Conservation (phyloP, 495 filamentous ascomycete species). For the Tuber melanosporum region DNA sequence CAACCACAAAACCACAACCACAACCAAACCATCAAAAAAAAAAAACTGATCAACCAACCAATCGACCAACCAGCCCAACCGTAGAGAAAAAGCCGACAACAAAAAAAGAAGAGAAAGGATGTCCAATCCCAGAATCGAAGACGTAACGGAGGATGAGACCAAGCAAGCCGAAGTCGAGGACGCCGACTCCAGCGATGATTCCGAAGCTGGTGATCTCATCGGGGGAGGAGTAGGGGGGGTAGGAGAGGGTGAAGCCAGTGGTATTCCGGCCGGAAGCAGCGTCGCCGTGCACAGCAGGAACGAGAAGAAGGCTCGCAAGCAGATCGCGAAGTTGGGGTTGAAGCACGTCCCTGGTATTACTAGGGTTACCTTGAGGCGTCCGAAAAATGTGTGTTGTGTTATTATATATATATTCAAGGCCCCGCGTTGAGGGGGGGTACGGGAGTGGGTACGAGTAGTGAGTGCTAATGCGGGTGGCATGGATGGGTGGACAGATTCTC, state of each 20-base stretch:
- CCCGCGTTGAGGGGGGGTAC: neutral
- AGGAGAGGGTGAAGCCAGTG: slow-evolving; percentile 55
- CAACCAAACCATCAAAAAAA: neutral
- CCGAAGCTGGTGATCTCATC: slow-evolving; percentile 52
- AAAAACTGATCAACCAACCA: no score
- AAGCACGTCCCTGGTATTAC: slow-evolving; percentile 96
- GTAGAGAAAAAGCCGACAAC: neutral
- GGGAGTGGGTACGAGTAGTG: neutral
- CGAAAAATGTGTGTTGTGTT: slow-evolving; percentile 79
- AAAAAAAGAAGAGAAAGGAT: slow-evolving; percentile 49
- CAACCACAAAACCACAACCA: neutral
- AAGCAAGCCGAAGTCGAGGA: slow-evolving; percentile 77
- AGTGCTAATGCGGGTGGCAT: neutral
- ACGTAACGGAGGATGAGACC: slow-evolving; percentile 84
- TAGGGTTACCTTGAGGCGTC: slow-evolving; percentile 89
- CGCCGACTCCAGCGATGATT: slow-evolving; percentile 64
- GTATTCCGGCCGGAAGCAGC: slow-evolving; percentile 72
- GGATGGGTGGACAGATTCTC: slow-evolving; percentile 60
- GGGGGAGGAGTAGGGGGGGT: neutral
- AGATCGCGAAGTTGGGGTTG: slow-evolving; percentile 94
- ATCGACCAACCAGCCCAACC: neutral
- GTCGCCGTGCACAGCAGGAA: slow-evolving; percentile 93
- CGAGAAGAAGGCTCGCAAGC: slow-evolving; percentile 99
- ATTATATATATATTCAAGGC: no score
- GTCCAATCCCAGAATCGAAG: slow-evolving; percentile 96